These are phyloP conservation scores for Mycena latifolia DNA, from an alignment of 768 basidiomycete genomes.

Conservation along the genomic window DNA sequence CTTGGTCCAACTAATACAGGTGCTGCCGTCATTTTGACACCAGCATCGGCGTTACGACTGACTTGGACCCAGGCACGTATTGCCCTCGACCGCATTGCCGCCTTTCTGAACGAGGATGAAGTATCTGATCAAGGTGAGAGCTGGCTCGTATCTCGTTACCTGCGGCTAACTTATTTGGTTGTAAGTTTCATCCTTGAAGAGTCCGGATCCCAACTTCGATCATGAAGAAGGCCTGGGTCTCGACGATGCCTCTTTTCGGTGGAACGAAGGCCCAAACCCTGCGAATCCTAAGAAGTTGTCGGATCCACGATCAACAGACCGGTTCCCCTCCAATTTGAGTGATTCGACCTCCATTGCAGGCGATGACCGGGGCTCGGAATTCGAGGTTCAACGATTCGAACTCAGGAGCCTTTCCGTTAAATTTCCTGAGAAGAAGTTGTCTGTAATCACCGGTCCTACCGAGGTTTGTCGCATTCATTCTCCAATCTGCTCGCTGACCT, in stretches of 20 bases:
- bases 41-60: no score
- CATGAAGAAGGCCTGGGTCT: slow-evolving; percentile 62
- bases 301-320: no score
- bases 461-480: neutral
- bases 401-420: slow-evolving; percentile 71
- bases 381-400: slow-evolving; percentile 67
- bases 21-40: no score
- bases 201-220: slow-evolving; percentile 23
- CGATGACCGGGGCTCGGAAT: slow-evolving; percentile 4
- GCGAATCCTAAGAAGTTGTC: no score
- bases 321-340: no score
- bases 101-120: slow-evolving; percentile 76
- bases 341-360: no score
- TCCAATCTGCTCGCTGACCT: neutral
- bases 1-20: neutral
- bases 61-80: slow-evolving; percentile 61
- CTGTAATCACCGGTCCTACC: no score
- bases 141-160: no score
- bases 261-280: slow-evolving; percentile 64
- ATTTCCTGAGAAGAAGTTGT: slow-evolving; percentile 80
- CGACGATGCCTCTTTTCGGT: slow-evolving; percentile 68
- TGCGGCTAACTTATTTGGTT: no score
- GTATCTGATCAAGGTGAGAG: slow-evolving; percentile 62
- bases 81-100: slow-evolving; percentile 74
- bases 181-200: slow-evolving; percentile 67